Evolutionary conservation across 1,284 basidiomycete species (phyloP), one percentile per base, ranked within the genome.

Genomic region (Coniferiporia weirii): DNA sequence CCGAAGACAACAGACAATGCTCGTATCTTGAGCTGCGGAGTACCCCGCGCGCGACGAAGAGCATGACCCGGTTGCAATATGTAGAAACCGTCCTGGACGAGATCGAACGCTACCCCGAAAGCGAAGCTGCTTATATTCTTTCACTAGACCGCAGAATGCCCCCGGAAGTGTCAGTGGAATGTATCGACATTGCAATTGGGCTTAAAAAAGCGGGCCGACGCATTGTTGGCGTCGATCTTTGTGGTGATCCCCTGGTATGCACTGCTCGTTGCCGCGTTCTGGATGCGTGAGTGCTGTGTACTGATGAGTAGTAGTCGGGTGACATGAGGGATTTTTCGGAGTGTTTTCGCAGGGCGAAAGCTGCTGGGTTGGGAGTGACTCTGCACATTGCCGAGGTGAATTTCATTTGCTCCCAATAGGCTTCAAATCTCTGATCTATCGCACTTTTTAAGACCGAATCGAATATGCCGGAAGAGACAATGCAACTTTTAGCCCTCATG

Each of bases 351-450:
- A 70, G 73, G 43, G 89, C 82, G 0, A 83, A 78, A 60, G 73
- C 70, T 27, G 81, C 78, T 0, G 87, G 86, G 0, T 69, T 92
- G 5, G 79, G 83, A 1, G 66, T 91, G 27, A 92, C 91, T 0
- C 68, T 93, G 35, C 91, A 93, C 70, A 86, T 93, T 59, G 90
- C 91, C 7, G 91, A 94, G 79, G 87, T 87, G 64, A 32, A 15
- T 12, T 52, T 52, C 22, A 9, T 44, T 15, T 48, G 27, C 27
- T 32, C 32, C 4, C 19, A 17, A 20, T 9, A 7, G 4, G 46
- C 20, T 32, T 36, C n/a, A n/a, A n/a, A 15, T 13, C 36, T 27
- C 27, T 38, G 22, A 34, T 36, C 52, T 5, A 49, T 44, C 15
- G n/a, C 19, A 32, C n/a, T 2, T 38, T 17, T 17, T 10, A 43